Conservation (phyloP, 2,329 filamentous ascomycete genomes). For the Fusarium tricinctum region DNA sequence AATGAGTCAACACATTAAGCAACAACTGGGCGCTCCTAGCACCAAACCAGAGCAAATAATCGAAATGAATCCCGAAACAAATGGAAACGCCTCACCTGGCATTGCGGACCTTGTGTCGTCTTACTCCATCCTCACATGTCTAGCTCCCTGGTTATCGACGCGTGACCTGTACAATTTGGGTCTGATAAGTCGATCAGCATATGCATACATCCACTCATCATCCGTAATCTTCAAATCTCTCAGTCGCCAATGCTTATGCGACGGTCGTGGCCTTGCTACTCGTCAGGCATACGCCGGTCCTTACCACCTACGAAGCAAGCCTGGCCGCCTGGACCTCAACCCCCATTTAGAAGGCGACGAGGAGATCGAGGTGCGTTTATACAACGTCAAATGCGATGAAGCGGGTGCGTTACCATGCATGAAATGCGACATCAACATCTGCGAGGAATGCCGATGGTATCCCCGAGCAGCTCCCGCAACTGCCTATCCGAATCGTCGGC, state of each 20-base stretch:
- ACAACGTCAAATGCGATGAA: constrained; percentile 30
- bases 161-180: constrained; percentile 32
- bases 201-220: constrained; percentile 11
- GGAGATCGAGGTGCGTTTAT: constrained; percentile 30
- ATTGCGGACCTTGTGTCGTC: constrained; percentile 28
- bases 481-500: constrained; percentile 8
- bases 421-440: constrained; percentile 39
- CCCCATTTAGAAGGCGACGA: constrained; percentile 6
- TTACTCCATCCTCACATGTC: constrained; percentile 30
- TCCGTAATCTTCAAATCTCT: constrained; percentile 16
- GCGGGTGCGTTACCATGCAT: constrained; percentile 25
- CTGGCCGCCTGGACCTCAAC: not conserved
- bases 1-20: not conserved
- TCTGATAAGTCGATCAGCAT: constrained; percentile 10
- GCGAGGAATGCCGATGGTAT: constrained; percentile 41
- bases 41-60: fast-evolving
- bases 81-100: fast-evolving
- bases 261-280: constrained; percentile 26
- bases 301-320: not conserved
- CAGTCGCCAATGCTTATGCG: constrained; percentile 25
- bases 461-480: constrained; percentile 7
- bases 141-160: constrained; percentile 37
- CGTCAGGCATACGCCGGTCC: constrained; percentile 20
- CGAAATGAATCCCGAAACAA: not conserved
- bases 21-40: too few species aligned